Evolutionary conservation across 768 basidiomycete genomes (phyloP).

Genomic region (Phlebiopsis gigantea): DNA sequence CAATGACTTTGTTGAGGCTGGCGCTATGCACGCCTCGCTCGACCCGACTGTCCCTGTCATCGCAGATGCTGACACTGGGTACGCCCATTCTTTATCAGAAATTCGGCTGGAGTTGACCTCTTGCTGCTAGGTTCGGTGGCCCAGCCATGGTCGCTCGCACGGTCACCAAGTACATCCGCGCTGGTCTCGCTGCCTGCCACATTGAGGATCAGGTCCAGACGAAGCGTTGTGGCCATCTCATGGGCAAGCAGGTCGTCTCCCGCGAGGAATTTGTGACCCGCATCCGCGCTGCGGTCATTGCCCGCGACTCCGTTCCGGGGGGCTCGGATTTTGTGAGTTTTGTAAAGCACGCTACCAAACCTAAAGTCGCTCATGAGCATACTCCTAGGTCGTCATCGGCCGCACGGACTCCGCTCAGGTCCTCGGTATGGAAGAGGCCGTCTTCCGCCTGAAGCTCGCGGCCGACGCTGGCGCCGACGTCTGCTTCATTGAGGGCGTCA

Average conservation of each 20-base stretch:
- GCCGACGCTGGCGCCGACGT: slow-evolving; percentile 73
- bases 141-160: slow-evolving; percentile 73
- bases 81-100: slow-evolving; percentile 11
- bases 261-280: slow-evolving; percentile 71
- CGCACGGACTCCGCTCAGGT: slow-evolving; percentile 77
- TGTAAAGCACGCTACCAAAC: background rate
- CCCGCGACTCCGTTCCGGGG: slow-evolving; percentile 71
- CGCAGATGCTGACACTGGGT: slow-evolving; percentile 79
- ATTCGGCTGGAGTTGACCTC: background rate
- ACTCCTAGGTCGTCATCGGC: slow-evolving; percentile 40
- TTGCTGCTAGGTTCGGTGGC: slow-evolving; percentile 51
- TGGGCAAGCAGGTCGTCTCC: slow-evolving; percentile 79
- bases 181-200: slow-evolving; percentile 70
- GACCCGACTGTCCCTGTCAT: slow-evolving; percentile 66
- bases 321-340: slow-evolving; percentile 60
- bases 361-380: background rate
- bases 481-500: slow-evolving; percentile 78
- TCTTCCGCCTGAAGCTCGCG: slow-evolving; percentile 61
- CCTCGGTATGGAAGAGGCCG: slow-evolving; percentile 73
- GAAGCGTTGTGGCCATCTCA: slow-evolving; percentile 73
- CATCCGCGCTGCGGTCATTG: slow-evolving; percentile 72
- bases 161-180: slow-evolving; percentile 60
- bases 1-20: slow-evolving; percentile 67
- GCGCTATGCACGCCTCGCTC: slow-evolving; percentile 7
- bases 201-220: slow-evolving; percentile 84